Evolutionary conservation across 2,329 filamentous ascomycete species (phyloP).

Genomic region (Apiospora rasikravindrae): DNA sequence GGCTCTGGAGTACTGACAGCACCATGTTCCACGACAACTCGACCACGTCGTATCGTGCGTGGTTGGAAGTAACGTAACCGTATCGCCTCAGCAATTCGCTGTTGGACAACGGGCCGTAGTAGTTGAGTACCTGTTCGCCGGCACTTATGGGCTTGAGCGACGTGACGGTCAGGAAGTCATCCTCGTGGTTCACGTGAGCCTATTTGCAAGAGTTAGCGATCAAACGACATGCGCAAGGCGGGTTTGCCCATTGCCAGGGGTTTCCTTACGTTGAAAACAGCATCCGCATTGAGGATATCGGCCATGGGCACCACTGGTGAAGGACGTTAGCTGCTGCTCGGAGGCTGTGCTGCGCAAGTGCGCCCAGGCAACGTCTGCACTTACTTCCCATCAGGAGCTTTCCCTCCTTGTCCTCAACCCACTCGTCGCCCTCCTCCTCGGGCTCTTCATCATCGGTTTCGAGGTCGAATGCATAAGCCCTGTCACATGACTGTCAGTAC

Average conservation of each 20-base stretch:
- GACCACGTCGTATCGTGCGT: slow-evolving; percentile 80
- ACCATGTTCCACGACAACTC: slow-evolving; percentile 73
- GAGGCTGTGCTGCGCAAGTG: not conserved
- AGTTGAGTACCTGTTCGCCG: slow-evolving; percentile 83
- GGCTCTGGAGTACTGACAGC: slow-evolving; percentile 47
- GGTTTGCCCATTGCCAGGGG: not conserved
- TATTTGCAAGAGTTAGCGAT: slow-evolving; percentile 29
- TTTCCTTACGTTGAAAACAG: slow-evolving; percentile 76
- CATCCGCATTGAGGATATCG: slow-evolving; percentile 88
- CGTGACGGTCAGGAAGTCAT: slow-evolving; percentile 69
- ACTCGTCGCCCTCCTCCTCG: slow-evolving; percentile 65
- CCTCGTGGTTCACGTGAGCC: slow-evolving; percentile 60
- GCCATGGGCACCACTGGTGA: slow-evolving; percentile 79
- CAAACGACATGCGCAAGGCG: not conserved
- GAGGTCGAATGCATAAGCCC: slow-evolving; percentile 85
- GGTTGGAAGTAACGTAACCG: slow-evolving; percentile 82
- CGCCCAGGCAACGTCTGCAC: not conserved
- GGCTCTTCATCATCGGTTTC: slow-evolving; percentile 55
- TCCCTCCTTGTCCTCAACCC: slow-evolving; percentile 67
- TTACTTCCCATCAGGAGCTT: slow-evolving; percentile 68
- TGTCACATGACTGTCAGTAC: not conserved
- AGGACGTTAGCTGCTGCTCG: not conserved
- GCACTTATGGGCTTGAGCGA: slow-evolving; percentile 70
- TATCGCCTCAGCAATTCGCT: slow-evolving; percentile 84
- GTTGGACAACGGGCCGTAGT: slow-evolving; percentile 84